Base-by-base conservation (phyloP, 345 rosid species). In the Ceriops zippeliana region DNA sequence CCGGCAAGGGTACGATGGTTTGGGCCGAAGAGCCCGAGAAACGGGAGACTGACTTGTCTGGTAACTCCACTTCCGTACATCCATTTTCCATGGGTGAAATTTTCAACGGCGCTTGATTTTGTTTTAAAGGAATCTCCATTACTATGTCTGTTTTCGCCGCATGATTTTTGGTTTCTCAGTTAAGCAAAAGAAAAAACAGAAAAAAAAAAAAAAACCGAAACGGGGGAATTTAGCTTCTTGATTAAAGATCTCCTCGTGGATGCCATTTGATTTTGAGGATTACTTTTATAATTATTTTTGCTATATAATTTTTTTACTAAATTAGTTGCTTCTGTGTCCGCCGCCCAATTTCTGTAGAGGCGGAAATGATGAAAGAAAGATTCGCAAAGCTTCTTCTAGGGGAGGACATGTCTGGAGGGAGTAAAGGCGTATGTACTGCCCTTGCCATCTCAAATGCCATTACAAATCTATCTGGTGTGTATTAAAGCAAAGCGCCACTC, bases 11-110 rank as follows among this genome's bases (percentile, higher is more conserved):
- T 68, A 75, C 84, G 1, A 70, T 82, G 57, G 74, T 76, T 61
- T 89, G 96, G 96, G 92, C 81, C 60, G 81, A 76, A 52, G 90
- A 84, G 83, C 81, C 76, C 7, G 83, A 83, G 63, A 90, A 80
- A 80, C 82, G 75, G 46, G 93, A 81, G 6, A 66, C 70, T 17
- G 89, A 90, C 71, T 79, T 90, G 63, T 87, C 98, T 19, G 98
- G 99, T 95, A 82, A 20, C 49, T 1, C 28, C 10, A 20, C 37
- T 38, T 47, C 2, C 63, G 56, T 9, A 7, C 27, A 20, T 11
- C 42, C 2, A 7, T 7, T 54, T 22, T 34, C 69, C 49, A 2
- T 1, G 58, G 58, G 5, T 21, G 28, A 7, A 21, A 9, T 21
- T 22, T 54, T 24, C 31, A 9, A 21, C 24, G 27, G 24, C 5